Percentiles rank a stretch among this genome's conserved stretches.
These are phyloP conservation scores for Leccinum uliginosum DNA, from an alignment of 768 basidiomycete genomes.

Conservation along the genomic window DNA sequence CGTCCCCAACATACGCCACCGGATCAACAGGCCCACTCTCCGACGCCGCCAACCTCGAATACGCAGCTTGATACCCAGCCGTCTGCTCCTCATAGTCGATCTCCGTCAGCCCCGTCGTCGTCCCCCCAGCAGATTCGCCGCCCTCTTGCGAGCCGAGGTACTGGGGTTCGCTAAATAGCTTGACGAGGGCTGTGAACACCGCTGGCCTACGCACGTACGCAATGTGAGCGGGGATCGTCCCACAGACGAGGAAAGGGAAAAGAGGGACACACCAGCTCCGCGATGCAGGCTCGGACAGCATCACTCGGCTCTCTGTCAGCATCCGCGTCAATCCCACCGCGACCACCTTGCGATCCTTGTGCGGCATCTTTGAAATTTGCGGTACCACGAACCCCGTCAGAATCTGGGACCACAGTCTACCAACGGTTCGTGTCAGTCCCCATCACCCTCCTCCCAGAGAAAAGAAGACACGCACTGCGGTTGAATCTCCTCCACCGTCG, in stretches of 20 bases:
- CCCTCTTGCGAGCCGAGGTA: conserved; percentile 41
- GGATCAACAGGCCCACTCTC: conserved; percentile 57
- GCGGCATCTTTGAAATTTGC: conserved; percentile 74
- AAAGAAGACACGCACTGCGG: conserved; percentile 47
- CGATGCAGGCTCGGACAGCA: conserved; percentile 61
- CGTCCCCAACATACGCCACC: conserved; percentile 54
- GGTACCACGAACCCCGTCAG: conserved; percentile 73
- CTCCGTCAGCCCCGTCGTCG: conserved; percentile 46
- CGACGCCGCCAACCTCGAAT: conserved; percentile 85
- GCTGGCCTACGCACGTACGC: conserved; percentile 48
- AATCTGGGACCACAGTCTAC: conserved; percentile 76
- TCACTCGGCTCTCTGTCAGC: conserved; percentile 66
- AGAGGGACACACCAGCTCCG: conserved; percentile 54
- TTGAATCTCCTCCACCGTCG: conserved; percentile 80
- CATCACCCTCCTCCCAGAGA: background rate
- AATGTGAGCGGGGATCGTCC: background rate
- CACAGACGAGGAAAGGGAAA: background rate
- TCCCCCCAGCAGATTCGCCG: background rate
- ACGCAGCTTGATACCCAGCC: conserved; percentile 91
- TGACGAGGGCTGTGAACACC: conserved; percentile 64
- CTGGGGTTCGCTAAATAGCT: conserved; percentile 76
- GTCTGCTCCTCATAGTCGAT: conserved; percentile 90
- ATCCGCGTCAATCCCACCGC: conserved; percentile 77
- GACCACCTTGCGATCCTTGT: conserved; percentile 81
- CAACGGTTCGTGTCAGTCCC: background rate